Evolutionary conservation across 169 alveolate genomes (phyloP).

Genomic region (Eimeria acervulina): DNA sequence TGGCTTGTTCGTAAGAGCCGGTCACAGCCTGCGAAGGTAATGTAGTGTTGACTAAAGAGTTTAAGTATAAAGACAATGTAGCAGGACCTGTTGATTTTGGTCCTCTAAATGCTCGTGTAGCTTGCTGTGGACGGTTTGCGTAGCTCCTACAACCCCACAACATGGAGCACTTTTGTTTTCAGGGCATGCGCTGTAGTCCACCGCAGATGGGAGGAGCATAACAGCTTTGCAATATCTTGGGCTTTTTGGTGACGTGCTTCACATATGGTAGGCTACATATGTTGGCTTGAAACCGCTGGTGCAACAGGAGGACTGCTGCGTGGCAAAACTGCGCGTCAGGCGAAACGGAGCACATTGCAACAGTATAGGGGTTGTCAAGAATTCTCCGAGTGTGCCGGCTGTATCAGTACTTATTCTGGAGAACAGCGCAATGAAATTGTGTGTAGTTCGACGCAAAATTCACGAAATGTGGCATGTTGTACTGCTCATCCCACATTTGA

Average conservation of each 20-base stretch:
- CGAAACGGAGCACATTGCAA: not conserved
- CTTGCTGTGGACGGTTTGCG: not conserved
- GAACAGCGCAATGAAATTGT: not conserved
- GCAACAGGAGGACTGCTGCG: not conserved
- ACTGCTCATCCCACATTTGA: not conserved
- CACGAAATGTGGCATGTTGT: not conserved
- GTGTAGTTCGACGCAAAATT: not conserved
- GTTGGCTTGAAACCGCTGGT: not conserved
- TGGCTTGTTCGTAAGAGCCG: not conserved
- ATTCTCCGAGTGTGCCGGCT: not conserved
- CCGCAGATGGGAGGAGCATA: not conserved
- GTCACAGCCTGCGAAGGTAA: not conserved
- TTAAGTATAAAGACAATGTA: not conserved
- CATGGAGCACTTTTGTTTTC: not conserved
- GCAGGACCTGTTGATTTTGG: not conserved
- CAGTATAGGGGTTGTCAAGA: not conserved
- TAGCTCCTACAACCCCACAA: not conserved
- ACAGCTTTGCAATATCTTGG: not conserved
- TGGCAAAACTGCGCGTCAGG: not conserved
- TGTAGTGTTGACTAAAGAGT: not conserved
- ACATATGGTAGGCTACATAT: no score
- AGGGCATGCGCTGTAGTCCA: not conserved
- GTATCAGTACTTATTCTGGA: not conserved
- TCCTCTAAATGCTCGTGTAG: not conserved
- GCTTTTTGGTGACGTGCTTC: not conserved